These are phyloP conservation scores for Cronartium ribicola DNA, from an alignment of 1,284 basidiomycete species.

Conservation along the genomic window DNA sequence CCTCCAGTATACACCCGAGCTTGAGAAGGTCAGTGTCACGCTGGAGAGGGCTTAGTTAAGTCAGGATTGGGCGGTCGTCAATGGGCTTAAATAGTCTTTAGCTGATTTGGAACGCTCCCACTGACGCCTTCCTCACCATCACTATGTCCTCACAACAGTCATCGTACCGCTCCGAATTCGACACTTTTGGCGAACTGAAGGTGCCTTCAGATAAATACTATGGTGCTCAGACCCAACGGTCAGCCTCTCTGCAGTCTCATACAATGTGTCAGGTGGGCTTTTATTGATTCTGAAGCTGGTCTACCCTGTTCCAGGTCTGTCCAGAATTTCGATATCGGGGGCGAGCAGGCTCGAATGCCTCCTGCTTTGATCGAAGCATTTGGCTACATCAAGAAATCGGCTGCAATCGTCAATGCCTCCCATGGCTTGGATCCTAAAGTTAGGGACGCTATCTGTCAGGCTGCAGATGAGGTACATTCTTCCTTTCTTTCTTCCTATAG, in stretches of 20 bases:
- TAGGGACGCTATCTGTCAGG: constrained; percentile 81
- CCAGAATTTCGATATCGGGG: constrained; percentile 98
- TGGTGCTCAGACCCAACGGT: constrained; percentile 98
- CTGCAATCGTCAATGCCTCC: constrained; percentile 79
- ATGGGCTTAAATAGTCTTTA: not conserved
- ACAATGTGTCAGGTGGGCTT: constrained; percentile 22
- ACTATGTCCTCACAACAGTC: not conserved
- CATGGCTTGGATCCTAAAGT: constrained; percentile 90
- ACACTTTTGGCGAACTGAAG: constrained; percentile 86
- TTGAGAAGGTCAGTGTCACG: too few relatives aligned
- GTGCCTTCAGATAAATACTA: constrained; percentile 94
- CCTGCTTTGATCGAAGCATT: constrained; percentile 94
- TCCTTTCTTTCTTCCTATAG: not conserved
- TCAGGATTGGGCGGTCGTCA: too few relatives aligned
- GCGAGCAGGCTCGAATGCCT: constrained; percentile 84
- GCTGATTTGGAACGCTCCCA: too few relatives aligned
- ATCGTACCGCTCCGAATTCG: constrained; percentile 58
- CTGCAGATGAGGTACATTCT: constrained; percentile 78
- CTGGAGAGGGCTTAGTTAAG: too few relatives aligned
- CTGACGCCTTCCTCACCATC: not conserved
- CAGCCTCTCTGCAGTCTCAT: constrained; percentile 44
- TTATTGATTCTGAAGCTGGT: not conserved
- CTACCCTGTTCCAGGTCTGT: constrained; percentile 62
- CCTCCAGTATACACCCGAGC: too few relatives aligned
- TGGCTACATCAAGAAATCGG: constrained; percentile 96